Evolutionary conservation across 2,329 filamentous ascomycete genomes (phyloP), one percentile per base, ranked within the genome.

Genomic region (Gnomoniopsis sp.): DNA sequence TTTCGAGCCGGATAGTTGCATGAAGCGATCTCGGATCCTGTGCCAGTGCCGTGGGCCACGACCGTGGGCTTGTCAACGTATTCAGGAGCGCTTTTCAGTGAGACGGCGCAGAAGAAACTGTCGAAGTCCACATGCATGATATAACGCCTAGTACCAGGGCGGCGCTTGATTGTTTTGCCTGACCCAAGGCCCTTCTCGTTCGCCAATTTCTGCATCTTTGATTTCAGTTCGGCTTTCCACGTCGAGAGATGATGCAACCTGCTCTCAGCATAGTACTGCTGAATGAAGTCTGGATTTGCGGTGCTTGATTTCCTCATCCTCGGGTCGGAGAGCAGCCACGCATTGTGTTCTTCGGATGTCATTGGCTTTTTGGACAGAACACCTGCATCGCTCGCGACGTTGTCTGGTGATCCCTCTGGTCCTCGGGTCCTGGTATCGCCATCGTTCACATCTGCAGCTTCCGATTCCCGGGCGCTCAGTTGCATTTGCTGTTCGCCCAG

Each of bases 41-140:
- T 85, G 0, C 93, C 93, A 48, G 82, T 83, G 4, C 93, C 89
- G 69, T 99, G 95, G 3, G 95, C 93, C 36, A 99, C 90, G 1
- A 90, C 95, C 2, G 89, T 86, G 0, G 96, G 95, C 68, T 92
- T 93, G 53, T 90, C 87, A 43, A 80, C 77, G 61, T 85, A 88
- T 21, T 96, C 86, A 0, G 93, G 92, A 23, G 87, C 80, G 55
- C 86, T 89, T 66, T 92, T 91, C 15, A 86, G 70, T 0, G 95
- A 97, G 0, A 99, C 91, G 0, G 96, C 91, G 60, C 93, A 96
- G 73, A 99, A 99, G 75, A 99, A 99, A 72, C 92, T 95, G 74
- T 99, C 96, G 71, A 99, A 99, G 70, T 99, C 95, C 33, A 99
- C 91, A 67, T 99, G 95, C 69, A 99, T 84, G 55, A 99, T 82